Evolutionary conservation across 202 grass and related monocot species (phyloP).

Genomic region (Brachypodium distachyon): DNA sequence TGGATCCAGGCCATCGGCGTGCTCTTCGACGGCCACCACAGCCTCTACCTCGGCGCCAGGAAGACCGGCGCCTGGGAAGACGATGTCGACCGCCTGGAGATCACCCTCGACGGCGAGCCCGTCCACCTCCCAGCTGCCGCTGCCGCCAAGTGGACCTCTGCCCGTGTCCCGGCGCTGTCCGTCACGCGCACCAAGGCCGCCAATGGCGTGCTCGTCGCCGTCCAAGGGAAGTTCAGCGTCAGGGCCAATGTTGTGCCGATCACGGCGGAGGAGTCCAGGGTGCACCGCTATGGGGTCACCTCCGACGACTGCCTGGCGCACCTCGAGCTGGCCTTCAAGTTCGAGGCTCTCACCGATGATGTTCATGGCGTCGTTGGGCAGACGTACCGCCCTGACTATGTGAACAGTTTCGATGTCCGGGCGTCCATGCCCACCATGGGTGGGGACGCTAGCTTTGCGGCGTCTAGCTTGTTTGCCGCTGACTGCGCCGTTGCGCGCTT

Average conservation of each 20-base stretch:
- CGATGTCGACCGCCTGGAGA: slow-evolving; percentile 32
- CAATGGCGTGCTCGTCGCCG: slow-evolving; percentile 21
- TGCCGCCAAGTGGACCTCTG: slow-evolving; percentile 15
- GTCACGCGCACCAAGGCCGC: slow-evolving; percentile 18
- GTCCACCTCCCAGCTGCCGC: neutral
- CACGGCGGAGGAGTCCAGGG: slow-evolving; percentile 28
- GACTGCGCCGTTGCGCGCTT: slow-evolving; percentile 35
- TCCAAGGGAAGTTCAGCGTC: slow-evolving; percentile 28
- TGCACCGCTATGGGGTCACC: slow-evolving; percentile 23
- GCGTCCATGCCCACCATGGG: slow-evolving; percentile 49
- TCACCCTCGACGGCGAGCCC: slow-evolving; percentile 25
- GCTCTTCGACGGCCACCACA: slow-evolving; percentile 41
- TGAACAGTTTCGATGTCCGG: slow-evolving; percentile 3
- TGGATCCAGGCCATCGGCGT: slow-evolving; percentile 62
- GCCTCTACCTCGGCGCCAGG: slow-evolving; percentile 32
- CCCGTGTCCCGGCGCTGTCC: neutral
- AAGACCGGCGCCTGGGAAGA: slow-evolving; percentile 36
- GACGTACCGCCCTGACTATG: slow-evolving; percentile 18
- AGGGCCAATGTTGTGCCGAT: slow-evolving; percentile 34
- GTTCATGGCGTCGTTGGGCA: slow-evolving; percentile 28
- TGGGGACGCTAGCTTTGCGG: slow-evolving; percentile 24
- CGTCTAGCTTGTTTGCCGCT: slow-evolving; percentile 36
- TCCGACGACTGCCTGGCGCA: slow-evolving; percentile 31
- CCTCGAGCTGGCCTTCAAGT: slow-evolving; percentile 23
- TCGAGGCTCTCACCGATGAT: neutral